Evolutionary conservation across 495 filamentous ascomycete genomes (phyloP), one percentile per base, ranked within the genome.

Genomic region (Penicillium manginii): DNA sequence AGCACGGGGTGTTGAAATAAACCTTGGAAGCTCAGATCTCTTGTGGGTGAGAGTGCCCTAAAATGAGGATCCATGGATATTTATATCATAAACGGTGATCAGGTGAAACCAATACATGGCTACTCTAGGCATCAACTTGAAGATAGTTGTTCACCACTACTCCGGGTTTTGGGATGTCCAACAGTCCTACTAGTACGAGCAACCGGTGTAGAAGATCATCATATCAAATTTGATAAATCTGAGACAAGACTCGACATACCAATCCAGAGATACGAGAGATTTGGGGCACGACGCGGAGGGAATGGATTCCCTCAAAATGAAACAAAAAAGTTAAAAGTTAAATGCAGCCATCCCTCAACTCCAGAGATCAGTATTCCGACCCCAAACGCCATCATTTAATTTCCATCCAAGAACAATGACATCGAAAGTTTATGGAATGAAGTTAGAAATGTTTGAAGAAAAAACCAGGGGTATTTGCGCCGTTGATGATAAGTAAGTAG

Each of bases 391-490:
- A n/a, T 43, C 40, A n/a, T 18, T 17, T 18, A n/a, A n/a, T 43
- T 19, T 42, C 9, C 26, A 29, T 29, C 26, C 1, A 8, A 29
- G 26, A 29, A 29, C 26, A 29, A 29, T 29, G 26, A 29, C 26
- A 8, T 29, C 26, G 26, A 29, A 29, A 29, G 26, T 7, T 29
- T 29, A 2, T 7, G 15, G 12, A 55, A 32, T 8, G 12, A 37
- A 23, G 29, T 50, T 8, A 2, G 17, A 54, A 29, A 50, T 43
- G 18, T 43, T 43, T 54, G 54, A 54, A 59, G 57, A 60, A 58
- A 40, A 52, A 61, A 58, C 47, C 56, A 43, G 58, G 69, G 69
- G 71, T 74, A 75, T 73, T 62, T 55, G 64, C 61, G 60, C 66
- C 67, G 57, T 21, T 57, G 37, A 52, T 55, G 42, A 52, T 48